Evolutionary conservation across 208 protist genomes (phyloP).

Genomic region (Wallacemonas sp.): DNA sequence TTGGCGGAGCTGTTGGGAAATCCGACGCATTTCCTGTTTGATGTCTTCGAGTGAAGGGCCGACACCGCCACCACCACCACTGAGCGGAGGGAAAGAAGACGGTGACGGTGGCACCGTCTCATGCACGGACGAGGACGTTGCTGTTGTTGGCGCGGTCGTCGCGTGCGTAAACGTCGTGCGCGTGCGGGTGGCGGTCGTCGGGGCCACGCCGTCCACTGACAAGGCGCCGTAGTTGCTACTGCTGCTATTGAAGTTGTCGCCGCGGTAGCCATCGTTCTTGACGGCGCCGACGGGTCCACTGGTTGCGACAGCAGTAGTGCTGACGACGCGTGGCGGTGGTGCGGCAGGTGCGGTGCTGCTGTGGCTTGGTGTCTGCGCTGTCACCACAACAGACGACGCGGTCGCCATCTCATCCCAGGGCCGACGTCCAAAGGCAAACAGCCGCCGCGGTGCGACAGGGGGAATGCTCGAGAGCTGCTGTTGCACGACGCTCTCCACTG

Average conservation of each 20-base stretch:
- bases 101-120: background rate
- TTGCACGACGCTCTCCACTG: background rate
- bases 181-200: too few species aligned
- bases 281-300: background rate
- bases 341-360: too few species aligned
- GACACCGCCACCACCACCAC: too few species aligned
- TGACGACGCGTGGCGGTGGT: background rate
- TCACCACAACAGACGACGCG: background rate
- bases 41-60: slow-evolving; percentile 38
- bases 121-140: too few species aligned
- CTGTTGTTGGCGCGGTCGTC: too few species aligned
- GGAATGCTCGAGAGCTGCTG: slow-evolving; percentile 5
- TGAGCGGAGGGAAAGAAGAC: background rate
- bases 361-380: too few species aligned
- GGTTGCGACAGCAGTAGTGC: background rate
- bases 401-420: slow-evolving; percentile 3
- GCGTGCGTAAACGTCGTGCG: too few species aligned
- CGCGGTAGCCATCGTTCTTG: background rate
- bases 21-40: slow-evolving; percentile 39
- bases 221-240: slow-evolving; percentile 4
- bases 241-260: background rate
- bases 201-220: too few species aligned
- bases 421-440: slow-evolving; percentile 6
- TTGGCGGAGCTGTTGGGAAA: slow-evolving; percentile 37
- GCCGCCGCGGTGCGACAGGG: slow-evolving; percentile 1